Base-by-base conservation (phyloP, 306 rosid genomes). In the Ormosia emarginata region DNA sequence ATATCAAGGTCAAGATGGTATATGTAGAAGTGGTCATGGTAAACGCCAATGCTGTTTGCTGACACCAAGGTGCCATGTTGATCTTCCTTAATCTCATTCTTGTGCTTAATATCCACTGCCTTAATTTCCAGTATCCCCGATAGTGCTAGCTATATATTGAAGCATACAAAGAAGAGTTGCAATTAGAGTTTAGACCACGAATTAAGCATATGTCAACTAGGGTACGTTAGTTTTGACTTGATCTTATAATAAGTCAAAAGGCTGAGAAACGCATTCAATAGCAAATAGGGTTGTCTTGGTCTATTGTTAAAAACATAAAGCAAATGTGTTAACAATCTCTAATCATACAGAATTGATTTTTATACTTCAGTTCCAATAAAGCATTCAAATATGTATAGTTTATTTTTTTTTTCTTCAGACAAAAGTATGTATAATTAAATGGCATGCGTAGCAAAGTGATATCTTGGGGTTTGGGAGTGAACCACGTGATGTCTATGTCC, bases 1-100 rank as follows among this genome's bases (percentile, higher is more conserved):
- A 91, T 77, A 83, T 91, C 96, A 14, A 90, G 86, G 77, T 91
- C 93, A 39, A 93, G 92, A 61, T 90, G 75, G 70, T 73, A 90
- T 0, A 74, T 84, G 80, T 83, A 74, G 82, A 72, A 91, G 72
- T 93, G 97, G 62, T 93, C 97, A 13, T 93, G 96, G 84, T 75
- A 81, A 2, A 88, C 75, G 1, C 83, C 96, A 2, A 91, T 71
- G 34, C 82, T 86, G 62, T 91, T 88, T 15, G 53, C 91, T 5
- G 94, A 80, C 1, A 93, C 67, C 59, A 90, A 14, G 0, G 76
- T 62, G 4, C 98, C 97, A 49, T 82, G 83, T n/a, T 78, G 58
- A 0, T 92, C 88, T 32, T 79, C 84, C 37, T 85, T 85, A 3
- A 92, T 84, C 53, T 92, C 83, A 29, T 79, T 57, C 46, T 12